A percentile compares a stretch with the other conserved stretches of the same genome.
phyloP scores from a whole-genome alignment of 352 stramenopile species.

The Globisporangium cylindrosporum region DNA sequence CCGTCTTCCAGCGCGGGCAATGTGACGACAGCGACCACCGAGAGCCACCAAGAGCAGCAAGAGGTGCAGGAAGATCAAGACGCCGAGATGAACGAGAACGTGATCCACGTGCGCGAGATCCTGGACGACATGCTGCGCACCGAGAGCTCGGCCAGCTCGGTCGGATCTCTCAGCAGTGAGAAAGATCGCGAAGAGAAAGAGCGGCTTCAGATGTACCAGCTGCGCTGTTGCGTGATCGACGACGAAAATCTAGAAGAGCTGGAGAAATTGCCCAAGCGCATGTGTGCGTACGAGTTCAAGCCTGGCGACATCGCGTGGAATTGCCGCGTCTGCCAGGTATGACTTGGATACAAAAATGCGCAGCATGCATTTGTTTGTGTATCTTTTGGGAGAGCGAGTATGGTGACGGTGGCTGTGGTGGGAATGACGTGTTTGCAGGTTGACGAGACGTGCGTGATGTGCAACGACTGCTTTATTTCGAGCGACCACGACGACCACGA shows the following conservation, averaged over 20 bases:
- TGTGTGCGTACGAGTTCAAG: constrained; percentile 94
- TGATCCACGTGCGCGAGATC: constrained; percentile 21
- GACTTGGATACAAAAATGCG: background rate
- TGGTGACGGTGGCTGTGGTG: background rate
- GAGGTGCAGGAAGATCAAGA: background rate
- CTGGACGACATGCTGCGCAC: constrained; percentile 17
- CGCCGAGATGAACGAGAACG: constrained; percentile 18
- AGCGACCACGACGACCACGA: constrained; percentile 93
- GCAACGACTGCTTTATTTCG: constrained; percentile 96
- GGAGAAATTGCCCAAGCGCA: constrained; percentile 75
- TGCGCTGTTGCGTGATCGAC: constrained; percentile 62
- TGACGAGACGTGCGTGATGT: constrained; percentile 95
- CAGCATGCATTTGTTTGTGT: background rate
- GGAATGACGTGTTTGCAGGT: constrained; percentile 64
- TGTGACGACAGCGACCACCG: background rate
- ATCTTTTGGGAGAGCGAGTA: background rate
- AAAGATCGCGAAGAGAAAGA: constrained; percentile 54
- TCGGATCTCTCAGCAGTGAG: constrained; percentile 28
- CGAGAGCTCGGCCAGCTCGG: constrained; percentile 4
- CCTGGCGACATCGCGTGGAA: constrained; percentile 97
- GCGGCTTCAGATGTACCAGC: constrained; percentile 39
- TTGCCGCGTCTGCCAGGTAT: constrained; percentile 87
- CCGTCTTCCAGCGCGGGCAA: background rate
- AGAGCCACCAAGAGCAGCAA: constrained; percentile 2
- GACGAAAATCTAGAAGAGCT: constrained; percentile 39